Evolutionary conservation across 352 stramenopile species (phyloP).

Genomic region (Phytopythium oedochilum): DNA sequence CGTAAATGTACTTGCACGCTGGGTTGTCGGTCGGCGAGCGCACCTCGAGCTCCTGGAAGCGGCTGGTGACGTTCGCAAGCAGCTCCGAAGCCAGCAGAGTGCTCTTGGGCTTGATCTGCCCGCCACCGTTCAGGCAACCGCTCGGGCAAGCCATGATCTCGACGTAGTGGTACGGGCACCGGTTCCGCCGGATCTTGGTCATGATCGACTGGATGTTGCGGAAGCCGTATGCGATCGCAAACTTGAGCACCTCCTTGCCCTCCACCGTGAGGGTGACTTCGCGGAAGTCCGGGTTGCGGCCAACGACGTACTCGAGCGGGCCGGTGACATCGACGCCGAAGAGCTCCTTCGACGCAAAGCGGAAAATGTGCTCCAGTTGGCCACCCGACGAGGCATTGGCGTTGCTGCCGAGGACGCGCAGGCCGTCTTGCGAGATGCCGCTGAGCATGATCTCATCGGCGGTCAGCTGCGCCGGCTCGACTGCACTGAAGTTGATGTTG

Average conservation of each 20-base stretch:
- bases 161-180: conserved; percentile 94
- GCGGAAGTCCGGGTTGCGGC: conserved; percentile 88
- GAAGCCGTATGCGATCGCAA: conserved; percentile 95
- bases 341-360: conserved; percentile 84
- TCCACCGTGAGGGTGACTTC: conserved; percentile 72
- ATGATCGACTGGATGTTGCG: conserved; percentile 96
- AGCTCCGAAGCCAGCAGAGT: conserved; percentile 49
- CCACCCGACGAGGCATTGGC: conserved; percentile 77
- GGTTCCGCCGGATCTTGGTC: conserved; percentile 88
- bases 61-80: conserved; percentile 55
- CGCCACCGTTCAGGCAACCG: conserved; percentile 96
- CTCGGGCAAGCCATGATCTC: conserved; percentile 99
- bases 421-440: conserved; percentile 52
- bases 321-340: conserved; percentile 82
- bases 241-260: conserved; percentile 85
- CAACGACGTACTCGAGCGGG: conserved; percentile 83
- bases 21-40: conserved; percentile 60
- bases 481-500: conserved; percentile 54
- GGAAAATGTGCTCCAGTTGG: conserved; percentile 92
- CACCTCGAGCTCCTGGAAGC: conserved; percentile 65
- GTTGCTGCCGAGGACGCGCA: conserved; percentile 48
- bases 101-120: conserved; percentile 85
- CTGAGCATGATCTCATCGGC: conserved; percentile 70
- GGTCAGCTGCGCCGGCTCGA: conserved; percentile 61
- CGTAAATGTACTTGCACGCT: conserved; percentile 75